Evolutionary conservation across 352 stramenopile species (phyloP).

Genomic region (Thraustotheca clavata): DNA sequence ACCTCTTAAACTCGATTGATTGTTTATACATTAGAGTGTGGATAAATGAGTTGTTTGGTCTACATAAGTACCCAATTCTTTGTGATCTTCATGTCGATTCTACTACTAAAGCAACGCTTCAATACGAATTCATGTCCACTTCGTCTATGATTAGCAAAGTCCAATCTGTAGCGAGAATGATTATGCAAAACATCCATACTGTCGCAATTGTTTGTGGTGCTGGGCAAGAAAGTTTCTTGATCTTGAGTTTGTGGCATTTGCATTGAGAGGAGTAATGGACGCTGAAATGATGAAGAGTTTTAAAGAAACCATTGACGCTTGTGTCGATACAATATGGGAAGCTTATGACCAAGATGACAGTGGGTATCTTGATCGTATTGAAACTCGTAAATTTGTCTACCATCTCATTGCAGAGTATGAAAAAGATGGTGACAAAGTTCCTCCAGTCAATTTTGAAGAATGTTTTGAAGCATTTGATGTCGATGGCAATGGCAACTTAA

Average conservation of each 20-base stretch:
- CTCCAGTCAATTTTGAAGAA: conserved; percentile 17
- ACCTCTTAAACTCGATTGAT: too few species aligned
- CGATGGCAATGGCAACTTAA: conserved; percentile 9
- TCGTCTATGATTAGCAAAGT: too few species aligned
- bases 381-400: conserved; percentile 13
- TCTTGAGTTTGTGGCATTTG: conserved; percentile 1
- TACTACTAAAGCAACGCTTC: too few species aligned
- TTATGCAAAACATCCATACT: too few species aligned
- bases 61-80: too few species aligned
- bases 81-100: too few species aligned
- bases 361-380: conserved; percentile 12
- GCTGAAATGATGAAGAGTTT: neutral
- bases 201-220: too few species aligned
- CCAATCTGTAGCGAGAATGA: too few species aligned
- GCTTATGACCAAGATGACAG: conserved; percentile 16
- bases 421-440: neutral
- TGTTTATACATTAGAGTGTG: too few species aligned
- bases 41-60: too few species aligned
- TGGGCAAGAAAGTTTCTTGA: neutral
- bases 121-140: too few species aligned
- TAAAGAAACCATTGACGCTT: conserved; percentile 5
- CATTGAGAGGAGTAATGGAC: neutral
- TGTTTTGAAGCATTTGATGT: conserved; percentile 18
- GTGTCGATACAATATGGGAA: conserved; percentile 2
- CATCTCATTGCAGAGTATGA: conserved; percentile 10